Conservation (phyloP, 2,329 filamentous ascomycete genomes). For the Blumeriella jaapii region DNA sequence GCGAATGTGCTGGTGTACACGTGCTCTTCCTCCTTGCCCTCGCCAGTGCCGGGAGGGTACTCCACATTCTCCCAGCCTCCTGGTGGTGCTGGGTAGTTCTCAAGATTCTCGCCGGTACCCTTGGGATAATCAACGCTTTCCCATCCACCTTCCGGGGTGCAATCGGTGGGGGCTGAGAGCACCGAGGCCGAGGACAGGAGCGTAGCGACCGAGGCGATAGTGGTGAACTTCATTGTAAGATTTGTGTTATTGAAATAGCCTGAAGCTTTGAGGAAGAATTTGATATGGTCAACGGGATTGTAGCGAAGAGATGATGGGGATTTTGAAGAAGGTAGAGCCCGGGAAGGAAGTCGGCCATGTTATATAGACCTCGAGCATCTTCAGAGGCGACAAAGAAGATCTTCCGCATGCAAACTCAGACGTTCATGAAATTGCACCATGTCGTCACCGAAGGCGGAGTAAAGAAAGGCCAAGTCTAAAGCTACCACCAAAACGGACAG, state of each 20-base stretch:
- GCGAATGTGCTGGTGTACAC: slow-evolving; percentile 36
- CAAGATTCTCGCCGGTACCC: slow-evolving; percentile 5
- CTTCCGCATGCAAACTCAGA: slow-evolving; percentile 1
- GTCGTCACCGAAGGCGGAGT: slow-evolving; percentile 7
- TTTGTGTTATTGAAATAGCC: neutral
- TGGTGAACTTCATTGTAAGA: slow-evolving; percentile 9
- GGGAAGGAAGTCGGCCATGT: no score
- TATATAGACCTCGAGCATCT: slow-evolving; percentile 2
- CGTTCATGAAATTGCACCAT: neutral
- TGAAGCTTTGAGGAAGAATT: neutral
- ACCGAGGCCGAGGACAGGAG: slow-evolving; percentile 7
- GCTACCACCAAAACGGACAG: no score
- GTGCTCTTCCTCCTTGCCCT: slow-evolving; percentile 1
- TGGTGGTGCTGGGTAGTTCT: slow-evolving; percentile 11
- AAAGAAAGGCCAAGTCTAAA: slow-evolving; percentile 8
- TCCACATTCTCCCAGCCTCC: slow-evolving; percentile 13
- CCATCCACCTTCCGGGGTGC: slow-evolving; percentile 13
- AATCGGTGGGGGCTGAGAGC: slow-evolving; percentile 8
- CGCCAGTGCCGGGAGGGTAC: slow-evolving; percentile 11
- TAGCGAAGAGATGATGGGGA: no score
- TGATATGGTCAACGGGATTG: no score
- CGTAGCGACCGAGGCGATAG: slow-evolving; percentile 1
- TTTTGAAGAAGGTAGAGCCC: no score
- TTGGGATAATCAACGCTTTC: slow-evolving; percentile 13
- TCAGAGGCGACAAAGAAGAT: neutral